Conservation (phyloP, 805 yeast species). For the Kregervanrija delftensis region DNA sequence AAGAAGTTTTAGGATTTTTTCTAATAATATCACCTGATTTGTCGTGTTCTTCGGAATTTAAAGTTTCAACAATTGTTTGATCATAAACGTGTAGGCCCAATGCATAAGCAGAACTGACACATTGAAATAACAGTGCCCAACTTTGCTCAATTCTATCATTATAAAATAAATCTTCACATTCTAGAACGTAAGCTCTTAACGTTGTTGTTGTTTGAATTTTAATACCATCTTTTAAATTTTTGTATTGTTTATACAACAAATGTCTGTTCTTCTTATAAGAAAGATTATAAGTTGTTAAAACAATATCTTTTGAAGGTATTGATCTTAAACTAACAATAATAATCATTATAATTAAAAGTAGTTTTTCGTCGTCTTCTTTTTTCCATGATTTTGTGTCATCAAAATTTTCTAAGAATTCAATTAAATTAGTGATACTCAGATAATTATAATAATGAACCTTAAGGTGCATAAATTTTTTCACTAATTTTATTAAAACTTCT, state of each 20-base stretch:
- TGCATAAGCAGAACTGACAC: constrained; percentile 43
- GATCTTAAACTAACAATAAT: constrained; percentile 34
- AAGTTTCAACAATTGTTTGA: constrained; percentile 25
- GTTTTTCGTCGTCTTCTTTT: constrained; percentile 34
- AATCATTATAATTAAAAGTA: constrained; percentile 38
- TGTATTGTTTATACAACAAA: constrained; percentile 34
- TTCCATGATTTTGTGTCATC: constrained; percentile 34
- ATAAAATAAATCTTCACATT: constrained; percentile 44
- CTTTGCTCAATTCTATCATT: constrained; percentile 44
- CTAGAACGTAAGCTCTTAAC: constrained; percentile 41
- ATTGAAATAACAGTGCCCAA: constrained; percentile 45
- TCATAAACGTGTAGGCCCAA: constrained; percentile 44
- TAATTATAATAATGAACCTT: constrained; percentile 35
- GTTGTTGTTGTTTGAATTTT: constrained; percentile 41
- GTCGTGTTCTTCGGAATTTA: constrained; percentile 26
- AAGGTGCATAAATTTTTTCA: constrained; percentile 36
- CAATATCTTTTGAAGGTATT: constrained; percentile 21
- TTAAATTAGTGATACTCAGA: constrained; percentile 27
- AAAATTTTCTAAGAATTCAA: constrained; percentile 33
- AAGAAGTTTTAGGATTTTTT: constrained; percentile 34
- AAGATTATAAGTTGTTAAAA: constrained; percentile 18
- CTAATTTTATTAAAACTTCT: constrained; percentile 28
- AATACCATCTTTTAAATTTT: constrained; percentile 39
- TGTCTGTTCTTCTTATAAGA: constrained; percentile 18
- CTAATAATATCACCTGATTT: constrained; percentile 21